phyloP scores from a whole-genome alignment of 2,329 filamentous ascomycete genomes.

The Aspergillus fumigatus region DNA sequence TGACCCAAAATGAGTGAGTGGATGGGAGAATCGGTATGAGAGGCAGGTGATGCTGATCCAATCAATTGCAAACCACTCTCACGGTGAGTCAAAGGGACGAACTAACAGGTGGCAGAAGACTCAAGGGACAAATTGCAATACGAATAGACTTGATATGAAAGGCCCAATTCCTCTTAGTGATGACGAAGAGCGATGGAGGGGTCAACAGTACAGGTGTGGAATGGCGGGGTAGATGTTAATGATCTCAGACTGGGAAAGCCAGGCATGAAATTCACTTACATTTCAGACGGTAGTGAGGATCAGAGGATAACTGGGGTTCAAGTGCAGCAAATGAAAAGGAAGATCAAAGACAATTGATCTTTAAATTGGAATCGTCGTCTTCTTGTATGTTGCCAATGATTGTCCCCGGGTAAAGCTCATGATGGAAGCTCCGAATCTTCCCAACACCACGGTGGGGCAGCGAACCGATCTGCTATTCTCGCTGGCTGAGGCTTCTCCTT shows the following conservation, averaged over 20 bases:
- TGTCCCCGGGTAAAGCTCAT: conserved; percentile 24
- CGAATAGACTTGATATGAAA: background rate
- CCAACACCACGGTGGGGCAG: conserved; percentile 35
- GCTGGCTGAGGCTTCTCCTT: conserved; percentile 24
- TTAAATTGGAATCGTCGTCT: background rate
- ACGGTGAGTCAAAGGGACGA: background rate
- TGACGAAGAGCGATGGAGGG: background rate
- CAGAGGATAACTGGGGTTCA: background rate
- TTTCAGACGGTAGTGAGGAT: background rate
- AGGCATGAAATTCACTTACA: background rate
- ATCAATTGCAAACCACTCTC: conserved; percentile 14
- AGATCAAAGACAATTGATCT: background rate
- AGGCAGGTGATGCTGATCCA: conserved; percentile 14
- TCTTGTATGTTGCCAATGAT: conserved; percentile 5
- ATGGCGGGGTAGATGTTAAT: conserved; percentile 2
- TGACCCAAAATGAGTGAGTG: conserved; percentile 33
- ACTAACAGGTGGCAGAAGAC: background rate
- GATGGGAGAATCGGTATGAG: conserved; percentile 16
- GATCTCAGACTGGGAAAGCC: background rate
- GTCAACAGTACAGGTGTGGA: background rate
- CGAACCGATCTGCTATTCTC: conserved; percentile 21
- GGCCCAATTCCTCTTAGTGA: background rate
- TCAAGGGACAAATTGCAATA: background rate
- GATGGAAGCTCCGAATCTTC: conserved; percentile 34
- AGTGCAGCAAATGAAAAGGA: background rate